Percentiles rank a stretch among this genome's conserved stretches.
Evolutionary conservation across 257 asterid species (phyloP).

Genomic region (Knoxia roxburghii): DNA sequence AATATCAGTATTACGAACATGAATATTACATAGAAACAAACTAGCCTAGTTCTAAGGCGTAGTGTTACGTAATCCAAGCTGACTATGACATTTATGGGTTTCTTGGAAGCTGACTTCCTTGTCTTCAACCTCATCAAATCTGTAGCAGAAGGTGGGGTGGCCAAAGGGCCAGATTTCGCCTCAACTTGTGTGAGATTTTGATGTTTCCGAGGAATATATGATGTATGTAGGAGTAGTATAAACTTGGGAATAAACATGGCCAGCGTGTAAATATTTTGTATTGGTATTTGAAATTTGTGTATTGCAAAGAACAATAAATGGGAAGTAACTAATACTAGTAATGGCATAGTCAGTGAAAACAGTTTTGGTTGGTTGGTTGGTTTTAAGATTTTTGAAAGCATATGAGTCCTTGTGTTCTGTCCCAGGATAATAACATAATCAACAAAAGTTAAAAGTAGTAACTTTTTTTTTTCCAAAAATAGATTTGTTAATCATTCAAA

Average conservation of each 20-base stretch:
- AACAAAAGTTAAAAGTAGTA: too few relatives aligned
- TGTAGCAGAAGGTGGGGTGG: background rate
- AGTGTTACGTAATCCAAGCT: too few relatives aligned
- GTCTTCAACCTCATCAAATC: background rate
- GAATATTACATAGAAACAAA: too few relatives aligned
- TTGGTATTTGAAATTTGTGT: background rate
- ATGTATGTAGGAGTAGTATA: too few relatives aligned
- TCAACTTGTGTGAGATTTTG: background rate
- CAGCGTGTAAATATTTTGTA: background rate
- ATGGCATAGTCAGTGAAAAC: background rate
- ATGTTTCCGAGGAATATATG: background rate
- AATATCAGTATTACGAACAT: too few relatives aligned
- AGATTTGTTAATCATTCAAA: too few relatives aligned
- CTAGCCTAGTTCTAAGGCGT: too few relatives aligned
- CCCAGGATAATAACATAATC: too few relatives aligned
- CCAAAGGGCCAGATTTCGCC: background rate
- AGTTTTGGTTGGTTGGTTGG: background rate
- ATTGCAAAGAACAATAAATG: background rate
- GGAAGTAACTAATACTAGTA: background rate
- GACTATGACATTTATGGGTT: too few relatives aligned
- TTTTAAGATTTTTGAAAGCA: too few relatives aligned
- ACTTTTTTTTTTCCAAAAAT: too few relatives aligned
- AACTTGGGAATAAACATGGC: background rate
- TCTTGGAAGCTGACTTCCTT: background rate
- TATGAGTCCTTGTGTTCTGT: too few relatives aligned